Base-by-base conservation (phyloP, 805 yeast genomes). In the Suhomyces tanzawaensis region DNA sequence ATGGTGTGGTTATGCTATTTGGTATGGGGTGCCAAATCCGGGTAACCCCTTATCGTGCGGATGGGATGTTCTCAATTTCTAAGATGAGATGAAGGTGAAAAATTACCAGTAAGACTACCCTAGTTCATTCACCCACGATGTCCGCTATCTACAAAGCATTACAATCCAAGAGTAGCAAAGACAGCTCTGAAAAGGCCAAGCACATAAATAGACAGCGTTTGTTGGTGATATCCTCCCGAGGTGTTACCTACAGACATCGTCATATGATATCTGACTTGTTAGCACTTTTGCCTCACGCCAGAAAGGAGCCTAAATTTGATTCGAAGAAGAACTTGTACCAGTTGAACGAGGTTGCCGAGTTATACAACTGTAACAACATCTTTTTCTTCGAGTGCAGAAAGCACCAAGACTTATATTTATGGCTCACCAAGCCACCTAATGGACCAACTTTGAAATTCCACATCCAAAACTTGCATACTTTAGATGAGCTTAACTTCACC, bases 401-500 rank as follows among this genome's bases (percentile, higher is more conserved):
- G 65, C 97, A 91, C 66, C 85, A 81, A 63, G 99, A 93, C 66
- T 77, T 93, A 55, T 93, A 93, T 62, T 64, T 93, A 62, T 93
- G 97, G 96, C 62, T 93, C 47, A 79, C 96, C 23, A 91, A 93
- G 65, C 93, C 98, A 19, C 99, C 99, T 29, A 91, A 93, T 60
- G 99, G 99, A 1, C 99, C 99, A 42, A 91, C 97, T 17, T 69
- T 86, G 54, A 93, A 93, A 65, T 91, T 93, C 63, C 93, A 84
- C 59, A 76, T 93, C 42, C 96, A 91, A 66, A 93, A 93, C 65
- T 73, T 93, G 66, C 98, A 93, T 64, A 93, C 98, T 23, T 79
- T 89, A 72, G 96, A 90, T 57, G 99, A 93, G 65, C 72, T 93
- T 47, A 90, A 93, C 60, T 93, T 93, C 69, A 89, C 96, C 9